Percentiles rank a stretch among this genome's conserved stretches.
Evolutionary conservation across 352 stramenopile genomes (phyloP).

Genomic region (Phytopythium sindhum): DNA sequence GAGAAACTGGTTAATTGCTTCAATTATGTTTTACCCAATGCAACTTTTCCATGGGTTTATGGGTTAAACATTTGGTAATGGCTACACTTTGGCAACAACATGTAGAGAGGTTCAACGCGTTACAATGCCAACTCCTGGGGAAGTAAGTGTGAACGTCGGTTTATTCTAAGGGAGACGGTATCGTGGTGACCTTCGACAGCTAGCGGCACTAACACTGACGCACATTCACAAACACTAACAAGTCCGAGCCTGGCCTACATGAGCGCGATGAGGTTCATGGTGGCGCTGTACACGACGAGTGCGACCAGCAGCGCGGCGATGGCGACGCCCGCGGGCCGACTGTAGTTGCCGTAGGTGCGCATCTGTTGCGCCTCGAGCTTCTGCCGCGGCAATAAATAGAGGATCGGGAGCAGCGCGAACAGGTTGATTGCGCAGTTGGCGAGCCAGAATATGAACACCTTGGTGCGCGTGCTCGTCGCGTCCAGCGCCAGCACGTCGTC

Average conservation of each 20-base stretch:
- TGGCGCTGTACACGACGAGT: slow-evolving; percentile 37
- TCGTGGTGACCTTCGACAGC: not conserved
- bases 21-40: not conserved
- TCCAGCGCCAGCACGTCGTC: slow-evolving; percentile 28
- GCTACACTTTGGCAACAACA: not conserved
- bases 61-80: not conserved
- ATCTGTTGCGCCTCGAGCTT: slow-evolving; percentile 65
- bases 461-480: slow-evolving; percentile 22
- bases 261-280: slow-evolving; percentile 38
- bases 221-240: not conserved
- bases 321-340: slow-evolving; percentile 30
- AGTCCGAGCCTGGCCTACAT: not conserved
- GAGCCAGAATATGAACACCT: slow-evolving; percentile 40
- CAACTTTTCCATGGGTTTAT: not conserved
- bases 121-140: not conserved
- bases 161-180: not conserved
- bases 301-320: slow-evolving; percentile 38
- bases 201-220: not conserved
- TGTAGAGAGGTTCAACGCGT: not conserved
- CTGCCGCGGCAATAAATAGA: slow-evolving; percentile 66
- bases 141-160: not conserved
- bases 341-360: slow-evolving; percentile 50
- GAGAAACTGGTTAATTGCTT: not conserved
- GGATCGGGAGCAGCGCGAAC: slow-evolving; percentile 45
- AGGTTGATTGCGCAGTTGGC: slow-evolving; percentile 49